These are phyloP conservation scores for Sophora flavescens DNA, from an alignment of 306 rosid genomes.

Conservation along the genomic window DNA sequence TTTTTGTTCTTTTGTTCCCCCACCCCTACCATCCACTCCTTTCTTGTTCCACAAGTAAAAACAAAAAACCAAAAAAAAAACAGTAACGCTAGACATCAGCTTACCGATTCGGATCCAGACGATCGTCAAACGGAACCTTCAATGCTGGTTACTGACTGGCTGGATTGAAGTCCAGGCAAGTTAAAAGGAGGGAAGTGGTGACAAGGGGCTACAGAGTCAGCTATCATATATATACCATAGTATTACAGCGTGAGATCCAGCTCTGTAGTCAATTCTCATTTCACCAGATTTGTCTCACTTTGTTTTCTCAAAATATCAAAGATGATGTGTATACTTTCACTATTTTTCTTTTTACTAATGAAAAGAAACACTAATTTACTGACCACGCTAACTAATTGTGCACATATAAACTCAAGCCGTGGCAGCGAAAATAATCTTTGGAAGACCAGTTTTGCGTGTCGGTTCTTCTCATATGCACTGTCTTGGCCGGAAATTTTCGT, in stretches of 20 bases:
- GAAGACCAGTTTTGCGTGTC: neutral
- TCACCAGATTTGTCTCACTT: conserved; percentile 52
- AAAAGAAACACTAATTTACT: conserved; percentile 45
- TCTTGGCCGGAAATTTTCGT: conserved; percentile 74
- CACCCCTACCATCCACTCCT: neutral
- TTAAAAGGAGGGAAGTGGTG: conserved; percentile 18
- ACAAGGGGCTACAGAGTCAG: conserved; percentile 47
- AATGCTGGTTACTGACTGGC: conserved; percentile 39
- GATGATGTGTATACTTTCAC: conserved; percentile 49
- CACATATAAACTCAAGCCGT: conserved; percentile 48
- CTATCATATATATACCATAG: conserved; percentile 55
- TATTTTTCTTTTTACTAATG: conserved; percentile 49
- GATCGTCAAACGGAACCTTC: conserved; percentile 42
- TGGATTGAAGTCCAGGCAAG: conserved; percentile 34
- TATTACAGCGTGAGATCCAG: conserved; percentile 47
- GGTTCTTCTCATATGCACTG: conserved; percentile 77
- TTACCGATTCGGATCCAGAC: neutral
- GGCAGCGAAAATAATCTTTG: conserved; percentile 48
- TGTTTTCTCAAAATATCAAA: conserved; percentile 41
- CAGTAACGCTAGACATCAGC: conserved; percentile 29
- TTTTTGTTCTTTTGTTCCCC: conserved; percentile 30
- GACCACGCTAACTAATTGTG: conserved; percentile 52
- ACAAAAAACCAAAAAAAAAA: neutral
- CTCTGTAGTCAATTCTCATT: conserved; percentile 42
- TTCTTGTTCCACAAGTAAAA: conserved; percentile 7